These are phyloP conservation scores for Solanum pennellii DNA, from an alignment of 257 asterid species.

Conservation along the genomic window DNA sequence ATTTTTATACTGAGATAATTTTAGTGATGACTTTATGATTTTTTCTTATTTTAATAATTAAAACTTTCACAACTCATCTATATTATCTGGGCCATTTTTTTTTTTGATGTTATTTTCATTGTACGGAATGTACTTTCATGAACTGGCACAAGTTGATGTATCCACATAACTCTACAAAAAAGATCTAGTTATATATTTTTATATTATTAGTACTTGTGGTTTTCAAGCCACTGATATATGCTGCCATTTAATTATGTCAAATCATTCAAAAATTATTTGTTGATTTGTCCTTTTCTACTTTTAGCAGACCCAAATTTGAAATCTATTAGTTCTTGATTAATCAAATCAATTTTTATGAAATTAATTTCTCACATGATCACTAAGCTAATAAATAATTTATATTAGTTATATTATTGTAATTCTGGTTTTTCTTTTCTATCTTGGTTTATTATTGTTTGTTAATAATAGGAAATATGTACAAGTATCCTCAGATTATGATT, in stretches of 20 bases:
- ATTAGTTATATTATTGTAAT: no score
- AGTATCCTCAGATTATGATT: no score
- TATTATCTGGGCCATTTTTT: neutral
- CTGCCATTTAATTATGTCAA: neutral
- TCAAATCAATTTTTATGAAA: neutral
- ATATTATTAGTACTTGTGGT: no score
- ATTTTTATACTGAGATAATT: rapidly evolving
- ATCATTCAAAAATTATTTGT: neutral
- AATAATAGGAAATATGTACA: no score
- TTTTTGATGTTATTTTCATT: neutral
- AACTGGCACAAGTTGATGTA: neutral
- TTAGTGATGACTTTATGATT: no score
- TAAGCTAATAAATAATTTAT: no score
- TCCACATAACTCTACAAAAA: neutral
- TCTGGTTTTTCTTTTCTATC: no score
- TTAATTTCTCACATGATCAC: neutral
- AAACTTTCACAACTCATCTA: neutral
- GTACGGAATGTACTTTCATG: neutral
- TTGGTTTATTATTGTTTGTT: no score
- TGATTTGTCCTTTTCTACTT: neutral
- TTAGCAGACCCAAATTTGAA: neutral
- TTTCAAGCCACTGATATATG: neutral
- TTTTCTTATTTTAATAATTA: neutral
- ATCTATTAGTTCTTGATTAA: neutral
- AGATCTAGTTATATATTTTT: neutral